Conservation (phyloP, 306 rosid genomes). For the Prunus mongolica region DNA sequence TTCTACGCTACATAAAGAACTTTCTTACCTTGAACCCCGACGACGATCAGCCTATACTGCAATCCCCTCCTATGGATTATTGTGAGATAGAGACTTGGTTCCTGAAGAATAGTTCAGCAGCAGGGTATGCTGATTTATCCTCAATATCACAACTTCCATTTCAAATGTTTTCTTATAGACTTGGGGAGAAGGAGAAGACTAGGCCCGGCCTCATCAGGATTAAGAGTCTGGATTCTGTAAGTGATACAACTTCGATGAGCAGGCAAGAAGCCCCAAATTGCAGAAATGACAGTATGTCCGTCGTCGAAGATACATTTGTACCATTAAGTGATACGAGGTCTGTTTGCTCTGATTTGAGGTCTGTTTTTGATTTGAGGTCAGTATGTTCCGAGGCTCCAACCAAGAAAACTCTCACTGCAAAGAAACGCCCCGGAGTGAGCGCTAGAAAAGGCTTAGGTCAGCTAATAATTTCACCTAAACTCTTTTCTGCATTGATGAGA, state of each 20-base stretch:
- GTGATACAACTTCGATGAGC: constrained; percentile 18
- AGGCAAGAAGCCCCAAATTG: constrained; percentile 19
- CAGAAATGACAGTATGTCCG: constrained; percentile 28
- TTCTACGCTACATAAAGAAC: constrained; percentile 69
- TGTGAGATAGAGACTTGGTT: constrained; percentile 65
- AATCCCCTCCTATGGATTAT: constrained; percentile 54
- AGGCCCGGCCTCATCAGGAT: constrained; percentile 24
- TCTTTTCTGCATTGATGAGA: not conserved
- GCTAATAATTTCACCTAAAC: not conserved
- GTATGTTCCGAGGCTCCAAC: constrained; percentile 36
- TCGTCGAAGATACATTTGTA: constrained; percentile 36
- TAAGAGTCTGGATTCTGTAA: constrained; percentile 28
- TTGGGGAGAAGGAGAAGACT: constrained; percentile 61
- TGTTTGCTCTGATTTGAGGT: constrained; percentile 32
- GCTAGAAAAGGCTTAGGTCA: constrained; percentile 58
- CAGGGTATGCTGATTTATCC: constrained; percentile 22
- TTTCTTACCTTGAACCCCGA: constrained; percentile 66
- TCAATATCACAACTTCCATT: constrained; percentile 63
- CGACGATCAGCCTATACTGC: constrained; percentile 33
- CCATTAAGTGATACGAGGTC: constrained; percentile 34
- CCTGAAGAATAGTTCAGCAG: constrained; percentile 36
- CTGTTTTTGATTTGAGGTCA: constrained; percentile 22
- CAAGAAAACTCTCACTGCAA: constrained; percentile 33
- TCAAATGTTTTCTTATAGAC: constrained; percentile 74
- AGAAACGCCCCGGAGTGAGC: constrained; percentile 23